Evolutionary conservation across 1,284 basidiomycete species (phyloP), one percentile per base, ranked within the genome.

Genomic region (Heliocybe sulcata): DNA sequence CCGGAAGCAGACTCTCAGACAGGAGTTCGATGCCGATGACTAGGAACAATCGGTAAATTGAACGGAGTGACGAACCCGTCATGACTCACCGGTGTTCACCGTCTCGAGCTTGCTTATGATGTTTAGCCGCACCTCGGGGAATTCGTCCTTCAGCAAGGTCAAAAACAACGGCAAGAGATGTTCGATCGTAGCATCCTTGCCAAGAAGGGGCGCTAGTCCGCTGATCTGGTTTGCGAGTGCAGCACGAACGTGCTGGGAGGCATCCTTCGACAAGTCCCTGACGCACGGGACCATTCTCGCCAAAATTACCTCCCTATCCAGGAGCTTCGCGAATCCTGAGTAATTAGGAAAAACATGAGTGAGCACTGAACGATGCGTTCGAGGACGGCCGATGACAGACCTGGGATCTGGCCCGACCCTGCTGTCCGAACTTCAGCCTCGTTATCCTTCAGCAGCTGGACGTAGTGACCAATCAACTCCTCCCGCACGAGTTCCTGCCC

Each of bases 361-460:
- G 25, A 50, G 42, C 53, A 14, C 31, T 50, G 47, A 35, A 31
- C 35, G 3, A 45, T 42, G 6, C 42, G 35, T 11, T 49, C 50
- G 14, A 26, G 3, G 12, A 42, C 3, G 51, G 59, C 52, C 47
- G 31, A 45, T 26, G 12, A 70, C 72, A 57, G 67, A 94, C 94
- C 95, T 67, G 97, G 97, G 62, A 99, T 92, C 71, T 99, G 97
- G 50, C 92, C 92, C 25, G 97, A 87, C 52, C 92, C 94, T 27
- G 97, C 97, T 48, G 95, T 98, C 60, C 96, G 84, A 54, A 99
- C 97, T 74, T 99, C 97, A 22, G 97, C 97, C 74, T 99, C 97
- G 65, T 98, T 97, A 68, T 99, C 97, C 72, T 98, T 98, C 65
- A 99, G 77, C 50, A 99, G 78, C 57, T 92, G 88, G 2, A 98